Conservation (phyloP, 768 basidiomycete genomes). For the Lactifluus pinguis region DNA sequence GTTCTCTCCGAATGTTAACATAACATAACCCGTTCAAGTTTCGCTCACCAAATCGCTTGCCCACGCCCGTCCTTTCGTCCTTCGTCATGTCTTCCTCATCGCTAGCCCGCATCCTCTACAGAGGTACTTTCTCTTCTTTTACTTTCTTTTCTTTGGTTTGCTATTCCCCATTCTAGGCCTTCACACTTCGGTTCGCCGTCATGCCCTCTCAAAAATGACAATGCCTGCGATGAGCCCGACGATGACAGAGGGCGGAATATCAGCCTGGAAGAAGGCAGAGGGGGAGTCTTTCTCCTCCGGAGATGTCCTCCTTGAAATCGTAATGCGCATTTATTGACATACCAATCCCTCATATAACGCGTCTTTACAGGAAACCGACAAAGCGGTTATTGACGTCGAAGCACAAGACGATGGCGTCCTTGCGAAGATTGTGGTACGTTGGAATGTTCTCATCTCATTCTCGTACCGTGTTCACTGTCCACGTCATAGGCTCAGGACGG, state of each 20-base stretch:
- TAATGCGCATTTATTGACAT: constrained; percentile 31
- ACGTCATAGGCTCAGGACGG: constrained; percentile 63
- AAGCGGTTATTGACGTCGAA: constrained; percentile 99
- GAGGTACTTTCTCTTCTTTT: constrained; percentile 64
- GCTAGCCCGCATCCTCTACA: constrained; percentile 54
- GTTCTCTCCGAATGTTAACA: constrained; percentile 19
- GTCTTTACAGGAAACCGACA: constrained; percentile 86
- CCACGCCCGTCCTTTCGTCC: constrained; percentile 18
- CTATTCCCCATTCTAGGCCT: constrained; percentile 47
- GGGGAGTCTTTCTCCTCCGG: constrained; percentile 84
- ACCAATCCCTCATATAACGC: constrained; percentile 12
- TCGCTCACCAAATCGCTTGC: constrained; percentile 14
- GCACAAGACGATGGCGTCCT: constrained; percentile 96
- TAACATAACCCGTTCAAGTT: constrained; percentile 20
- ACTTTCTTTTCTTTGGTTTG: constrained; percentile 45
- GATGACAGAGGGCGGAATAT: constrained; percentile 99
- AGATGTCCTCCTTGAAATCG: constrained; percentile 94
- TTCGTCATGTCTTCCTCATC: constrained; percentile 46
- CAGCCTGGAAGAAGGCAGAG: constrained; percentile 95
- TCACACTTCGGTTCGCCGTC: constrained; percentile 69
- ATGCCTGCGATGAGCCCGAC: constrained; percentile 99
- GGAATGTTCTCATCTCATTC: not conserved
- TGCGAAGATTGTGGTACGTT: constrained; percentile 89
- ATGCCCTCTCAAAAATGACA: constrained; percentile 78
- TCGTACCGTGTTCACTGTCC: not conserved